Percentiles rank a stretch among this genome's conserved stretches.
These are phyloP conservation scores for Pugionium dolabratum DNA, from an alignment of 345 rosid species.

Conservation along the genomic window DNA sequence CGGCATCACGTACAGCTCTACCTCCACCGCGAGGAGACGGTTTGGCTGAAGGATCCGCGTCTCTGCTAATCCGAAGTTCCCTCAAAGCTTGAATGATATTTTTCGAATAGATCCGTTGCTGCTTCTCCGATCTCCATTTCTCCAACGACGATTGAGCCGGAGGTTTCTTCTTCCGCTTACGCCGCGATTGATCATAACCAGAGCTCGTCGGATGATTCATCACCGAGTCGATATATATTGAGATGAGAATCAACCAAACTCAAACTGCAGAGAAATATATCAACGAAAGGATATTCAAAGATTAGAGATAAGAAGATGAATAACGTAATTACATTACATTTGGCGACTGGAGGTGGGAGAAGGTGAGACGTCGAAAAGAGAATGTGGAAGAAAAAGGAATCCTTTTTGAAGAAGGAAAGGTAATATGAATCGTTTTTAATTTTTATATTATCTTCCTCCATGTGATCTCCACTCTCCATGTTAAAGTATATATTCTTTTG, in stretches of 20 bases:
- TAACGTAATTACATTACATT: slow-evolving; percentile 2
- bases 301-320: slow-evolving; percentile 17
- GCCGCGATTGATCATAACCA: slow-evolving; percentile 46
- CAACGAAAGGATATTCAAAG: not conserved
- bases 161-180: slow-evolving; percentile 67
- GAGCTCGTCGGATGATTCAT: slow-evolving; percentile 35
- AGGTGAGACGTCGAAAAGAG: slow-evolving; percentile 33
- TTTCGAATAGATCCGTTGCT: slow-evolving; percentile 71
- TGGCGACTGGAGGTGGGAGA: not conserved
- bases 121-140: slow-evolving; percentile 80
- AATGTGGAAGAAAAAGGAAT: slow-evolving; percentile 37
- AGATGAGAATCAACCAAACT: not conserved
- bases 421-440: not conserved
- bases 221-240: slow-evolving; percentile 3
- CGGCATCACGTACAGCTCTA: slow-evolving; percentile 72
- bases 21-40: slow-evolving; percentile 42
- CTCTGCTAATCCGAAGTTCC: slow-evolving; percentile 35
- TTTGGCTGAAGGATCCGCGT: slow-evolving; percentile 16
- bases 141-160: slow-evolving; percentile 31
- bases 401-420: slow-evolving; percentile 27
- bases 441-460: slow-evolving; percentile 29
- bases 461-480: slow-evolving; percentile 36
- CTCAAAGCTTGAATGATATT: slow-evolving; percentile 67
- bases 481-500: not conserved
- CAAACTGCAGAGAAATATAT: not conserved